Conservation (phyloP, 2,329 filamentous ascomycete genomes). For the Ceratocystis lukuohia region DNA sequence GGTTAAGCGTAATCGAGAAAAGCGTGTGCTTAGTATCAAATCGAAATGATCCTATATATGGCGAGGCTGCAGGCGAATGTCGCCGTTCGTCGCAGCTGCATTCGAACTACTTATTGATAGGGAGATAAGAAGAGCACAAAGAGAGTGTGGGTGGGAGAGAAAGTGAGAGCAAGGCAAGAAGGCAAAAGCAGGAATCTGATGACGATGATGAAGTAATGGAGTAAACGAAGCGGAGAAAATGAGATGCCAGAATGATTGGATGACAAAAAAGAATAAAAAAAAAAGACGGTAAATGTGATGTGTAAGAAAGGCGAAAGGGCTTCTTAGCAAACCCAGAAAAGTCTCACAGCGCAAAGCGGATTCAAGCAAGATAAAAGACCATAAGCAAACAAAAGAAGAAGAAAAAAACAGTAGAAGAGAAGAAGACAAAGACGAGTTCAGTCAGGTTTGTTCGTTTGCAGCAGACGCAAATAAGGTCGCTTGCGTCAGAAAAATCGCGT, state of each 20-base stretch:
- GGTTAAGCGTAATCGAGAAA: background rate
- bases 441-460: background rate
- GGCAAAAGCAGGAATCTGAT: background rate
- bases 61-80: slow-evolving; percentile 5
- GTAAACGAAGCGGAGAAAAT: background rate
- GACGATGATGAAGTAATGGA: background rate
- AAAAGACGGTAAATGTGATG: slow-evolving; percentile 1
- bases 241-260: background rate
- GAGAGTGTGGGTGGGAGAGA: too few relatives aligned
- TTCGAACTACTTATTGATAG: slow-evolving; percentile 1
- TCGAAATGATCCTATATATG: background rate
- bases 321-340: too few relatives aligned
- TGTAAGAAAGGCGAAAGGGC: background rate
- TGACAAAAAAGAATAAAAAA: background rate
- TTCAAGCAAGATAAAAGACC: background rate
- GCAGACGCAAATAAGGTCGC: background rate
- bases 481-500: slow-evolving; percentile 9
- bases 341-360: background rate
- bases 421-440: background rate
- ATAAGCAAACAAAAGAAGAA: background rate
- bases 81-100: slow-evolving; percentile 6
- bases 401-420: background rate
- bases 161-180: background rate
- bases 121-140: background rate
- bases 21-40: background rate